Percentiles rank a stretch among this genome's conserved stretches.
Evolutionary conservation across 176 grass and related monocot species (phyloP).

Genomic region (Oryza coarctata): DNA sequence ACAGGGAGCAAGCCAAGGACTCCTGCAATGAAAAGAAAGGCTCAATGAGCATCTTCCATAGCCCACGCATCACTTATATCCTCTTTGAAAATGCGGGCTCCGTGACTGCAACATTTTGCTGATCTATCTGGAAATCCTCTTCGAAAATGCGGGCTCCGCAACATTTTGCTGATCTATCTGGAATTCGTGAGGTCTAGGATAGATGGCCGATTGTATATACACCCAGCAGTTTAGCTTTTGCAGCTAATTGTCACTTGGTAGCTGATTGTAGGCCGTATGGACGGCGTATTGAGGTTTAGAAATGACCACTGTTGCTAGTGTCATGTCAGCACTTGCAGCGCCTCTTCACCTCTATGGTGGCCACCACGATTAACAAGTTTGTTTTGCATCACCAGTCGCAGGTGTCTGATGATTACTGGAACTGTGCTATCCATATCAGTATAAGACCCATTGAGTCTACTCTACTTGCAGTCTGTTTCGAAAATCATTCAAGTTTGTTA

Average conservation of each 20-base stretch:
- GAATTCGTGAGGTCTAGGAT: not conserved
- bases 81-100: not conserved
- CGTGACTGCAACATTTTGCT: not conserved
- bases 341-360: not conserved
- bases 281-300: not conserved
- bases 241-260: not conserved
- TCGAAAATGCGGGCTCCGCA: not conserved
- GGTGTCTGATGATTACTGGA: not conserved
- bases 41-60: slow-evolving; percentile 9
- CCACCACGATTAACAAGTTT: not conserved
- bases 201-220: not conserved
- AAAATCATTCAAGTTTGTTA: too few relatives aligned
- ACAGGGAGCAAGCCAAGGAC: not conserved
- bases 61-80: not conserved
- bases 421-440: not conserved
- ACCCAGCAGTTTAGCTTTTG: not conserved
- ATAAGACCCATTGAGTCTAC: too few relatives aligned
- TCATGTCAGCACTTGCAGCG: not conserved
- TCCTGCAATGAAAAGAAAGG: not conserved
- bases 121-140: not conserved
- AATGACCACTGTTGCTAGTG: not conserved
- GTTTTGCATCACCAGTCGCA: not conserved
- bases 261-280: not conserved
- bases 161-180: not conserved
- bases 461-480: too few relatives aligned